These are phyloP conservation scores for Limtongia smithiae DNA, from an alignment of 805 yeast genomes.

Conservation along the genomic window DNA sequence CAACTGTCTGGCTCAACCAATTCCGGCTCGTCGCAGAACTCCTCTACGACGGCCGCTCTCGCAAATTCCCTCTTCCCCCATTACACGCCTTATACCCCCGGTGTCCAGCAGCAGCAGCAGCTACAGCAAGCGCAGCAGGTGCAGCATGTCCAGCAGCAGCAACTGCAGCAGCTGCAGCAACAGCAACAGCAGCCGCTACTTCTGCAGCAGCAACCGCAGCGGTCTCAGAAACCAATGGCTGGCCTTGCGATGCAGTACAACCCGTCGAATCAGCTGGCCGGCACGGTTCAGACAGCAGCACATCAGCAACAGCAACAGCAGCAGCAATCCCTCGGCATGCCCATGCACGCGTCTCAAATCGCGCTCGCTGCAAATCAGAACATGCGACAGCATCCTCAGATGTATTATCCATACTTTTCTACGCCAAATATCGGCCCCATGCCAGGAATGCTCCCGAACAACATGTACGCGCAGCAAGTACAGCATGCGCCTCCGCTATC, in stretches of 20 bases:
- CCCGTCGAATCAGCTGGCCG: background rate
- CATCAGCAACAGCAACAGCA: slow-evolving; percentile 9
- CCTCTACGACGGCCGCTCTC: slow-evolving; percentile 2
- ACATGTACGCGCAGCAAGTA: background rate
- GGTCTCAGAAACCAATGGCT: slow-evolving; percentile 2
- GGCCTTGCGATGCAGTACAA: background rate
- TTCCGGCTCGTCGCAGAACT: background rate
- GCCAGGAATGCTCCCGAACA: background rate
- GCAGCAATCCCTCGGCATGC: background rate
- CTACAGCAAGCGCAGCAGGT: slow-evolving; percentile 7
- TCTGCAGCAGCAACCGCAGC: slow-evolving; percentile 16
- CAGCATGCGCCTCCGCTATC: slow-evolving; percentile 1
- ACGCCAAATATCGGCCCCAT: background rate
- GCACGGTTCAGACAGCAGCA: slow-evolving; percentile 3
- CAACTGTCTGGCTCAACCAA: slow-evolving; percentile 2
- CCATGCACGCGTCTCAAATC: background rate
- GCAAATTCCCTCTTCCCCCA: slow-evolving; percentile 1
- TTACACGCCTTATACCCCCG: background rate
- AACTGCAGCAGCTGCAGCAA: slow-evolving; percentile 11
- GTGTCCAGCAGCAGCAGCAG: slow-evolving; percentile 10
- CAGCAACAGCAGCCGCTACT: slow-evolving; percentile 6
- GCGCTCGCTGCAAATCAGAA: no score
- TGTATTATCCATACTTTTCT: background rate
- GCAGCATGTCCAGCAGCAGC: slow-evolving; percentile 4
- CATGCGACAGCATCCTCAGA: no score